Evolutionary conservation across 1,284 basidiomycete species (phyloP).

Genomic region (Sanguinoderma infundibulare): DNA sequence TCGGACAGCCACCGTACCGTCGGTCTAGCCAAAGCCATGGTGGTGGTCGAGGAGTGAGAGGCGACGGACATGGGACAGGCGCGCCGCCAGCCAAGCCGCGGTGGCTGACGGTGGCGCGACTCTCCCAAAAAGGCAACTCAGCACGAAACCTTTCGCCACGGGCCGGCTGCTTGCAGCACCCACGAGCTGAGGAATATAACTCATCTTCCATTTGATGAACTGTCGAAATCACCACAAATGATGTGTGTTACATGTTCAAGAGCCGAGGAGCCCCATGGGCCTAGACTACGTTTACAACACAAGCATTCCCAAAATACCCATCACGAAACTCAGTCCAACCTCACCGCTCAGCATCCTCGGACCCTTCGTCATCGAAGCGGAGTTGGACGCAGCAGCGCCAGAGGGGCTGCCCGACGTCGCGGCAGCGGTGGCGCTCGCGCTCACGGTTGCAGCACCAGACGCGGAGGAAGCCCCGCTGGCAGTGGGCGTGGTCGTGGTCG

Average conservation of each 20-base stretch:
- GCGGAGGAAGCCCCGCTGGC: conserved; percentile 8
- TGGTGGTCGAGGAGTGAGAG: conserved; percentile 15
- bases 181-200: too few species aligned
- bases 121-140: conserved; percentile 11
- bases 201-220: background rate
- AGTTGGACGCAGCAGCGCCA: background rate
- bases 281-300: conserved; percentile 5
- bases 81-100: background rate
- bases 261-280: too few species aligned
- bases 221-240: background rate
- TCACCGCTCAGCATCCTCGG: conserved; percentile 1
- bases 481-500: conserved; percentile 6
- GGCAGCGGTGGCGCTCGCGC: background rate
- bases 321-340: conserved; percentile 1
- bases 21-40: conserved; percentile 68
- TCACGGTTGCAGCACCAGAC: background rate
- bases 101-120: conserved; percentile 4
- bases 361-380: conserved; percentile 11
- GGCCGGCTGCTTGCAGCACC: background rate
- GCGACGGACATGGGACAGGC: too few species aligned
- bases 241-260: background rate
- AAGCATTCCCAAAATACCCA: conserved; percentile 9
- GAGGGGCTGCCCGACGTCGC: background rate
- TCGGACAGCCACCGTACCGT: conserved; percentile 49
- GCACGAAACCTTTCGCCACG: conserved; percentile 1